These are phyloP conservation scores for Sclerotinia sclerotiorum DNA, from an alignment of 2,329 filamentous ascomycete genomes.

Conservation along the genomic window DNA sequence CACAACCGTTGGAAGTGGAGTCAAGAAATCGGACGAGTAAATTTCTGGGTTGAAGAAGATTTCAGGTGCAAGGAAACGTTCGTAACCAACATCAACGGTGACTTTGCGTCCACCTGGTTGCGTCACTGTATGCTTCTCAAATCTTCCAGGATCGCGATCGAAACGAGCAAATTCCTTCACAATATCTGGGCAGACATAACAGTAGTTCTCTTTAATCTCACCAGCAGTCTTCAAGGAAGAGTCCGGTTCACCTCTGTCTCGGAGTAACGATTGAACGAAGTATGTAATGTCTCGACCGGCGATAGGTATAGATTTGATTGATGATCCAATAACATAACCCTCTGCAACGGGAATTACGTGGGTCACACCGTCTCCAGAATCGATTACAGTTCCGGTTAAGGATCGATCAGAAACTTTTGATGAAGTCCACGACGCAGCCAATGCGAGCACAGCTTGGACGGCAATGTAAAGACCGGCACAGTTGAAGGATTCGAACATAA, in stretches of 20 bases:
- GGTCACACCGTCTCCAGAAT: constrained; percentile 97
- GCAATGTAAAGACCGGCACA: constrained; percentile 98
- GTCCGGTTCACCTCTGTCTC: constrained; percentile 94
- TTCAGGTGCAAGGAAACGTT: constrained; percentile 95
- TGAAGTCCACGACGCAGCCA: constrained; percentile 97
- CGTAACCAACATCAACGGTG: constrained; percentile 90
- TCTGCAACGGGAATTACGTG: constrained; percentile 98
- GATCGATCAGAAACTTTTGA: constrained; percentile 97
- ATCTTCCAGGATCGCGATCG: constrained; percentile 87
- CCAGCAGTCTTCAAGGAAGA: constrained; percentile 97
- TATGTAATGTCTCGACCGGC: constrained; percentile 98
- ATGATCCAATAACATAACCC: constrained; percentile 97
- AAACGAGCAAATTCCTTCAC: constrained; percentile 97
- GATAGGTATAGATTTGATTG: constrained; percentile 98
- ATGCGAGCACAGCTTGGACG: constrained; percentile 92
- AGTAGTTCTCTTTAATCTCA: constrained; percentile 98
- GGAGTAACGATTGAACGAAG: constrained; percentile 93
- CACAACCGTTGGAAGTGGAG: constrained; percentile 88
- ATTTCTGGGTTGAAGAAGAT: constrained; percentile 99
- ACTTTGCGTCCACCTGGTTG: constrained; percentile 83
- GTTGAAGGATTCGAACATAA: constrained; percentile 99
- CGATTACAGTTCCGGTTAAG: constrained; percentile 94
- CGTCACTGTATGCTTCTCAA: constrained; percentile 84
- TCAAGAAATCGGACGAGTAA: constrained; percentile 97
- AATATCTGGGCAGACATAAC: constrained; percentile 97